Evolutionary conservation across 225 moss, liverwort and hornwort genomes (phyloP).

Genomic region (Asterella californica): DNA sequence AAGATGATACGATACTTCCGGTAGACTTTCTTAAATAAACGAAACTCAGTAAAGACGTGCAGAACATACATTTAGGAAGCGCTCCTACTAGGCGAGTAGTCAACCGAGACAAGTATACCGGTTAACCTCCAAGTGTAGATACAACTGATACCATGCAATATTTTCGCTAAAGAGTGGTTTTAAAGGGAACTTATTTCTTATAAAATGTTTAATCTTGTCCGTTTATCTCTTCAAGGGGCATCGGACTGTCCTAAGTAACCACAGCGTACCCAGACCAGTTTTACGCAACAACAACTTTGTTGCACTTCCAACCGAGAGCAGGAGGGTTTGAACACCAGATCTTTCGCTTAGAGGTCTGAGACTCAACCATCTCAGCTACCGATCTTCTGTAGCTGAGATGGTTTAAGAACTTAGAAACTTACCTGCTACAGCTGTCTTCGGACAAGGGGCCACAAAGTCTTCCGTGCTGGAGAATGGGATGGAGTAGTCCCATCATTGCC

Average conservation of each 20-base stretch:
- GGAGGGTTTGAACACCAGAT: no score
- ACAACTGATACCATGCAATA: neutral
- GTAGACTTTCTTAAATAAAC: neutral
- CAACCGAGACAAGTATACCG: neutral
- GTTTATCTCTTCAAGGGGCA: no score
- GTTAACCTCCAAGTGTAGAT: neutral
- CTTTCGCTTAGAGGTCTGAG: no score
- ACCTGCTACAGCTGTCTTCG: slow-evolving; percentile 71
- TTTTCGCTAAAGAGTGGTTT: neutral
- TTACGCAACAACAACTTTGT: no score
- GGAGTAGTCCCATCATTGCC: slow-evolving; percentile 55
- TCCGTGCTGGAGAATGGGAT: slow-evolving; percentile 73
- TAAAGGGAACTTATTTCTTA: neutral
- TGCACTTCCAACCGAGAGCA: no score
- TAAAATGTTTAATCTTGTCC: no score
- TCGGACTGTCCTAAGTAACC: no score
- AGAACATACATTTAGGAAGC: slow-evolving; percentile 61
- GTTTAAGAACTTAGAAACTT: no score
- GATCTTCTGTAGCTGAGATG: no score
- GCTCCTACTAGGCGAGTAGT: slow-evolving; percentile 56
- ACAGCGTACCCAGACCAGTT: no score
- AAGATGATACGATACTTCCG: neutral
- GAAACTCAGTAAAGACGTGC: neutral
- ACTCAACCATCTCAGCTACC: no score
- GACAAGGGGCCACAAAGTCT: slow-evolving; percentile 64